Evolutionary conservation across 176 grass and related monocot genomes (phyloP).

Genomic region (Oryza glumipatula): DNA sequence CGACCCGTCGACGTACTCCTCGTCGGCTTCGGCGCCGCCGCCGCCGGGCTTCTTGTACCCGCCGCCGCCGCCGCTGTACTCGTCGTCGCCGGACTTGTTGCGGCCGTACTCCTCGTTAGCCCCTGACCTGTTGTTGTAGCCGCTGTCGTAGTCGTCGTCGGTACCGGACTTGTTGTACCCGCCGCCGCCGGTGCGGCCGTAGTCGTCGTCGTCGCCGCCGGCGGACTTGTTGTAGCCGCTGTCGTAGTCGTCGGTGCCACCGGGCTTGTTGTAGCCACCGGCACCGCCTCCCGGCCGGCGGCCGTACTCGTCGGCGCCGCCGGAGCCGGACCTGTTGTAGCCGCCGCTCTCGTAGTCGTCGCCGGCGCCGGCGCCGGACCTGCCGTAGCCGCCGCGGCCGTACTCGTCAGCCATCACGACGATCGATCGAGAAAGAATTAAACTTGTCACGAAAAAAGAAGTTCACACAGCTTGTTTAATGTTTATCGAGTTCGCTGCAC

Average conservation of each 20-base stretch:
- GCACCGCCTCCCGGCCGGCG: no score
- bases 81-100: slow-evolving; percentile 14
- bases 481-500: slow-evolving; percentile 1
- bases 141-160: not conserved
- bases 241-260: slow-evolving; percentile 46
- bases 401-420: slow-evolving; percentile 50
- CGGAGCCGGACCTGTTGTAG: not conserved
- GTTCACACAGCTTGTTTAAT: not conserved
- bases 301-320: not conserved
- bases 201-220: no score
- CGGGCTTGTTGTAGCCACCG: not conserved
- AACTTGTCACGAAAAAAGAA: slow-evolving; percentile 3
- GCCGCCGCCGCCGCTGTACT: not conserved
- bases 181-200: not conserved
- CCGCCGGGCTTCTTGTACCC: slow-evolving; percentile 3
- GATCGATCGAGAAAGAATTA: not conserved
- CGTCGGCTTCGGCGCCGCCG: not conserved
- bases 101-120: no score
- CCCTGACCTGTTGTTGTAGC: not conserved
- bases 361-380: not conserved
- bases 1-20: not conserved
- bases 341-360: slow-evolving; percentile 14
- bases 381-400: slow-evolving; percentile 2
- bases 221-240: slow-evolving; percentile 38
- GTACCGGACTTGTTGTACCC: slow-evolving; percentile 1